Evolutionary conservation across 208 protist species (phyloP).

Genomic region (Trypanosomatidae sp.): DNA sequence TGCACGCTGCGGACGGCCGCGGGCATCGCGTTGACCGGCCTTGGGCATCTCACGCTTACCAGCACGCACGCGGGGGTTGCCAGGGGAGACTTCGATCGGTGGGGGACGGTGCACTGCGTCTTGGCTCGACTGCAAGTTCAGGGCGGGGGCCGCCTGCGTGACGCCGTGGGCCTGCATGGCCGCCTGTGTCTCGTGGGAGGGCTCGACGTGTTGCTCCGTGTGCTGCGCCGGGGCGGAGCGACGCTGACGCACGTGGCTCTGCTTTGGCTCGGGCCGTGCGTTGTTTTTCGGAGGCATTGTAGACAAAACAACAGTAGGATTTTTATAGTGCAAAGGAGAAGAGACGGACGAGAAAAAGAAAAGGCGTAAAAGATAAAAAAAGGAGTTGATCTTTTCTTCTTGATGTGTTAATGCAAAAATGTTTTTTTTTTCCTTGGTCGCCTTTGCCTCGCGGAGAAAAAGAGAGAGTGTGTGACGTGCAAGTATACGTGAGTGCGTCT

Average conservation of each 20-base stretch:
- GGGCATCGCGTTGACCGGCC: background rate
- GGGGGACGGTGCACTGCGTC: slow-evolving; percentile 20
- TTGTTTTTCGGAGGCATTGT: too few species aligned
- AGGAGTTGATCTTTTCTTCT: too few species aligned
- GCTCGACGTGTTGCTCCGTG: slow-evolving; percentile 7
- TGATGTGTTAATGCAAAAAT: too few species aligned
- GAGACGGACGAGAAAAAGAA: too few species aligned
- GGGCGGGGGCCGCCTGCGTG: background rate
- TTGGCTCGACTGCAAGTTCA: slow-evolving; percentile 1
- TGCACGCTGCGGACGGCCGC: background rate
- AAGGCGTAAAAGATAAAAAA: too few species aligned
- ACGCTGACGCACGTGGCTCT: slow-evolving; percentile 4
- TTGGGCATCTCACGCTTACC: background rate
- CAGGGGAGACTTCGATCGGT: slow-evolving; percentile 12
- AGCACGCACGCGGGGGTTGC: slow-evolving; percentile 11
- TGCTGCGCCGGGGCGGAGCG: background rate
- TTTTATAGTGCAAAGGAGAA: too few species aligned
- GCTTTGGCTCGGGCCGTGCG: slow-evolving; percentile 7
- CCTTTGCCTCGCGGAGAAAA: too few species aligned
- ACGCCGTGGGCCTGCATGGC: slow-evolving; percentile 9
- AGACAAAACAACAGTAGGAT: too few species aligned
- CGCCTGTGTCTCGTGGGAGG: background rate
- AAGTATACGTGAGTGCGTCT: background rate
- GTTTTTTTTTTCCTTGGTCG: too few species aligned
- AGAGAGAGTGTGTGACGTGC: too few species aligned